Conservation (phyloP, 495 filamentous ascomycete genomes). For the Tuber microsphaerosporum region DNA sequence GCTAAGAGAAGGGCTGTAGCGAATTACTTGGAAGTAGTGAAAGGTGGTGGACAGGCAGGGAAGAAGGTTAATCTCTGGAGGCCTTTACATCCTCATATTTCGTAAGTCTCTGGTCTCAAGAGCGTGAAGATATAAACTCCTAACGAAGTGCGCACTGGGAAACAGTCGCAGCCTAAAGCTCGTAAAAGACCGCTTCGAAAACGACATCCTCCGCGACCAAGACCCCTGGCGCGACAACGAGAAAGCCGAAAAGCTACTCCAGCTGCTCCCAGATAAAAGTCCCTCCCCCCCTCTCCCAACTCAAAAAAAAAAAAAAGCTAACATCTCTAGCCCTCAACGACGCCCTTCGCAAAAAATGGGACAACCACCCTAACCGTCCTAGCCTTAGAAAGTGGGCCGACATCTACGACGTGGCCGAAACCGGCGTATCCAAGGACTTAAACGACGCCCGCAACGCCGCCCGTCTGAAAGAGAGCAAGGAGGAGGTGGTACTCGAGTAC, state of each 20-base stretch:
- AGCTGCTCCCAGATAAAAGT: conserved; percentile 66
- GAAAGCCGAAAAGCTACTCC: conserved; percentile 64
- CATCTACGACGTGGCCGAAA: conserved; percentile 75
- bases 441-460: conserved; percentile 55
- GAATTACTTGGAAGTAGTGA: conserved; percentile 77
- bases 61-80: conserved; percentile 81
- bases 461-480: conserved; percentile 72
- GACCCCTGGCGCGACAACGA: conserved; percentile 70
- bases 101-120: conserved; percentile 45
- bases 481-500: conserved; percentile 91
- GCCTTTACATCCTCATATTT: conserved; percentile 83
- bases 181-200: conserved; percentile 67
- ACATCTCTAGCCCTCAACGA: conserved; percentile 52
- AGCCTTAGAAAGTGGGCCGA: conserved; percentile 83
- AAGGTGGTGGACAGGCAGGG: conserved; percentile 71
- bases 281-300: neutral
- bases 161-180: conserved; percentile 72
- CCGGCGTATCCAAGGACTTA: conserved; percentile 58
- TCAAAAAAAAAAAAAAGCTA: neutral
- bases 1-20: conserved; percentile 72
- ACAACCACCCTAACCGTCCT: conserved; percentile 64
- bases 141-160: neutral
- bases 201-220: conserved; percentile 71
- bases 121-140: conserved; percentile 3
- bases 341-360: conserved; percentile 82